Evolutionary conservation across 2,329 filamentous ascomycete species (phyloP).

Genomic region (Clathrospora elynae): DNA sequence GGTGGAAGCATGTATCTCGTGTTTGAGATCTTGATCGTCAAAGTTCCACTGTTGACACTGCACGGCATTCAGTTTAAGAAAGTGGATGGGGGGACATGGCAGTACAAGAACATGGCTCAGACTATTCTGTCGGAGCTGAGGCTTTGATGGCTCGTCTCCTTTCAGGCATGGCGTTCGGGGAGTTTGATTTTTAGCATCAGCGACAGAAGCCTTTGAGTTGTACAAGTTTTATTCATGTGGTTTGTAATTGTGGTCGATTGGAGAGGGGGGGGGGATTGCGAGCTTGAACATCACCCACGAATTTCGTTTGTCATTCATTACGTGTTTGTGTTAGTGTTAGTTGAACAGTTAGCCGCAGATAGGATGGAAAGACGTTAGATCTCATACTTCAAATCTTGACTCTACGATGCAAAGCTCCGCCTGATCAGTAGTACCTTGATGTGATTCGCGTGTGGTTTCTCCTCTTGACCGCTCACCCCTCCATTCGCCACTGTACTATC

Average conservation of each 20-base stretch:
- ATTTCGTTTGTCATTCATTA: slow-evolving; percentile 41
- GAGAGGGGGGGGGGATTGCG: slow-evolving; percentile 8
- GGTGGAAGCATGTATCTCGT: slow-evolving; percentile 82
- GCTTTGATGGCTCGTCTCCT: slow-evolving; percentile 6
- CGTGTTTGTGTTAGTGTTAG: slow-evolving; percentile 5
- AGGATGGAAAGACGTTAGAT: slow-evolving; percentile 8
- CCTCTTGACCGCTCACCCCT: background rate
- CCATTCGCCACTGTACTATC: background rate
- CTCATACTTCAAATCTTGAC: slow-evolving; percentile 2
- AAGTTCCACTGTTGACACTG: slow-evolving; percentile 87
- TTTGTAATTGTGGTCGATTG: slow-evolving; percentile 11
- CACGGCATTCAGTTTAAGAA: slow-evolving; percentile 99
- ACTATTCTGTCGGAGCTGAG: slow-evolving; percentile 83
- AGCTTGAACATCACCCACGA: slow-evolving; percentile 26
- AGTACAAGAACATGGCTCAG: slow-evolving; percentile 98
- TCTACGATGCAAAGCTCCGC: background rate
- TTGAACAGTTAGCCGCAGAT: slow-evolving; percentile 5
- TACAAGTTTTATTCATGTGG: slow-evolving; percentile 10
- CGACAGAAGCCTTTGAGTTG: slow-evolving; percentile 7
- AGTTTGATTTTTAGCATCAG: slow-evolving; percentile 7
- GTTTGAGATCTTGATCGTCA: slow-evolving; percentile 97
- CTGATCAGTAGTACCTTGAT: background rate
- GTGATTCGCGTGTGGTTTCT: background rate
- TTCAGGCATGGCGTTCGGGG: slow-evolving; percentile 3
- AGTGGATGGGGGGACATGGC: slow-evolving; percentile 93